Conservation (phyloP, 2,329 filamentous ascomycete genomes). For the Penicillium brevicompactum region DNA sequence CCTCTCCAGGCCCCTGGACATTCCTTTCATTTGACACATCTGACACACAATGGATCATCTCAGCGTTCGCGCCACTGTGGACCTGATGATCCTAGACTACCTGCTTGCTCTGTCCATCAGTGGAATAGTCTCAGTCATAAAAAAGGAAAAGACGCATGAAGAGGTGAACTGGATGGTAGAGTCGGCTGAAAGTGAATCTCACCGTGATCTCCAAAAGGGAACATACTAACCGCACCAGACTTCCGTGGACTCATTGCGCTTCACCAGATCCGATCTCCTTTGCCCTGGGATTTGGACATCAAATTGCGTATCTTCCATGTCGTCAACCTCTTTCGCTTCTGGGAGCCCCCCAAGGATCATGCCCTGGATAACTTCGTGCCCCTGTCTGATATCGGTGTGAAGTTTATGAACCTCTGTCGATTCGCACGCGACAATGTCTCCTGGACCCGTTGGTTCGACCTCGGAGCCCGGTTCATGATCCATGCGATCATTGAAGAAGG, state of each 20-base stretch:
- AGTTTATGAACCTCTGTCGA: slow-evolving; percentile 53
- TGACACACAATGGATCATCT: not conserved
- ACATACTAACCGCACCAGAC: slow-evolving; percentile 27
- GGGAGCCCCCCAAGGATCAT: slow-evolving; percentile 21
- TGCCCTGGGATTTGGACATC: slow-evolving; percentile 46
- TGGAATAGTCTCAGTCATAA: slow-evolving; percentile 41
- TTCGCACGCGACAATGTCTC: slow-evolving; percentile 33
- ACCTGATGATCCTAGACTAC: slow-evolving; percentile 61
- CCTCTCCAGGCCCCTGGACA: not conserved
- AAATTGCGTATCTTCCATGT: slow-evolving; percentile 54
- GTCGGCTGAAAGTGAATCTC: slow-evolving; percentile 31
- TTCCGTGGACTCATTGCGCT: slow-evolving; percentile 48
- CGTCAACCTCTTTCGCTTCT: slow-evolving; percentile 46
- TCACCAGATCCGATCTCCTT: slow-evolving; percentile 34
- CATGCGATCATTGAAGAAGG: slow-evolving; percentile 56
- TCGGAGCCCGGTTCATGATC: slow-evolving; percentile 52
- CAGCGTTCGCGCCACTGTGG: slow-evolving; percentile 49
- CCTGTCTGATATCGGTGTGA: slow-evolving; percentile 47
- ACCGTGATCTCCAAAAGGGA: not conserved
- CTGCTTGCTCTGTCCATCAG: slow-evolving; percentile 51
- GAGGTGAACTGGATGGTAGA: slow-evolving; percentile 26
- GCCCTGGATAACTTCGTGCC: slow-evolving; percentile 24
- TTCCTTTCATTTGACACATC: not conserved
- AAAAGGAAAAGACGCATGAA: slow-evolving; percentile 6
- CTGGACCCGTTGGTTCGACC: slow-evolving; percentile 46